Percentiles rank a stretch among this genome's conserved stretches.
These are phyloP conservation scores for Penicillium taxi DNA, from an alignment of 495 filamentous ascomycete species.

Conservation along the genomic window DNA sequence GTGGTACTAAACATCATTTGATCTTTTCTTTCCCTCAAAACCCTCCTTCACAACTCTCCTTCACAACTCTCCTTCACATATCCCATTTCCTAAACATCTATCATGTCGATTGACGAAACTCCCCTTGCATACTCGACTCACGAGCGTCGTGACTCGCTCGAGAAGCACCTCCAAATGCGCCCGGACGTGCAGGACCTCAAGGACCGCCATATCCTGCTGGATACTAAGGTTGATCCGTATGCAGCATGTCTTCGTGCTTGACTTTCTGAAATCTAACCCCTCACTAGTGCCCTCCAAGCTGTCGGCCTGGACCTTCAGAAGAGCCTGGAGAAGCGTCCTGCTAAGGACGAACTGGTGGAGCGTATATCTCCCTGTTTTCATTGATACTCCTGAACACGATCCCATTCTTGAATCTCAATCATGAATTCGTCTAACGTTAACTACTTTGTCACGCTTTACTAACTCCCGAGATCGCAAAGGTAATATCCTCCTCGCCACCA, in stretches of 20 bases:
- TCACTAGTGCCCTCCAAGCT: slow-evolving; percentile 53
- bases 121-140: slow-evolving; percentile 46
- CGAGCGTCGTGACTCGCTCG: slow-evolving; percentile 79
- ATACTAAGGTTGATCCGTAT: slow-evolving; percentile 63
- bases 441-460: slow-evolving; percentile 4
- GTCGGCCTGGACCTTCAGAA: slow-evolving; percentile 57
- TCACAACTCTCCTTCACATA: not conserved
- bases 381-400: not conserved
- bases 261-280: no score
- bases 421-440: not conserved
- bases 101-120: slow-evolving; percentile 33
- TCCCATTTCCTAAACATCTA: slow-evolving; percentile 7
- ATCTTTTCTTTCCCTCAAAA: slow-evolving; percentile 5
- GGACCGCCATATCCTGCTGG: slow-evolving; percentile 63
- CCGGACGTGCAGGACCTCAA: slow-evolving; percentile 76
- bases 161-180: slow-evolving; percentile 72
- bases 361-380: slow-evolving; percentile 42
- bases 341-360: slow-evolving; percentile 60
- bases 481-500: slow-evolving; percentile 66
- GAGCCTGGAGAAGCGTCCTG: slow-evolving; percentile 55
- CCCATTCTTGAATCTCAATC: not conserved
- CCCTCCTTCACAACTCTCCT: not conserved
- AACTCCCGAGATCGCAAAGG: slow-evolving; percentile 42
- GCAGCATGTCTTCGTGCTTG: slow-evolving; percentile 5
- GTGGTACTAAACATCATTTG: slow-evolving; percentile 20